Conservation (phyloP, 495 filamentous ascomycete genomes). For the Sabuloglossum arenarium region DNA sequence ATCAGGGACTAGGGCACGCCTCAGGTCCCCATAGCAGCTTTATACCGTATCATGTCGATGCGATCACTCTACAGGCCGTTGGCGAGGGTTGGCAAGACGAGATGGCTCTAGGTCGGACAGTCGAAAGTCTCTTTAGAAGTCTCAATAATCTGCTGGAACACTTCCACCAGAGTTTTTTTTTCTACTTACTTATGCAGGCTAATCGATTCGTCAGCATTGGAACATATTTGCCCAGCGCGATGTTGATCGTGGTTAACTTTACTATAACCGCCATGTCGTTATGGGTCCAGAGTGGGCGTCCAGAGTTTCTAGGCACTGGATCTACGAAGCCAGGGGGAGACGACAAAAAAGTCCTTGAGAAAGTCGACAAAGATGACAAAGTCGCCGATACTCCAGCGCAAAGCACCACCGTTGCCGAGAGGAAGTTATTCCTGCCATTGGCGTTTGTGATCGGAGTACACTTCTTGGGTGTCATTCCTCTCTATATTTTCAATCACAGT, state of each 20-base stretch:
- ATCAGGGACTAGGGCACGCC: constrained; percentile 75
- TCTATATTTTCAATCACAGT: constrained; percentile 71
- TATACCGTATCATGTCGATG: constrained; percentile 95
- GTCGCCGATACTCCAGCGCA: constrained; percentile 17
- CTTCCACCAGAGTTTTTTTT: constrained; percentile 97
- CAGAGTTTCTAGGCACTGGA: not conserved
- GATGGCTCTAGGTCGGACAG: constrained; percentile 74
- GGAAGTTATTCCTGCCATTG: constrained; percentile 60
- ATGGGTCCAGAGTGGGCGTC: constrained; percentile 67
- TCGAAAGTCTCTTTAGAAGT: constrained; percentile 77
- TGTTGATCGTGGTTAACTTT: constrained; percentile 86
- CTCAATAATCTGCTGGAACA: constrained; percentile 94
- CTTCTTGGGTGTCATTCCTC: constrained; percentile 58
- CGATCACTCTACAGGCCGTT: constrained; percentile 74
- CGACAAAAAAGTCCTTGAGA: constrained; percentile 11
- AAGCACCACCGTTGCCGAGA: constrained; percentile 26
- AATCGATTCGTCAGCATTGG: constrained; percentile 94
- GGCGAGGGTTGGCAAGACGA: constrained; percentile 93
- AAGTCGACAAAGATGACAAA: constrained; percentile 14
- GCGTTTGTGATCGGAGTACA: constrained; percentile 50
- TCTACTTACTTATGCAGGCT: constrained; percentile 80
- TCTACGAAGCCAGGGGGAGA: not conserved
- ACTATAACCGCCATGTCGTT: constrained; percentile 85
- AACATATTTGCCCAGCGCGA: constrained; percentile 89
- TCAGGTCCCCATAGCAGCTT: constrained; percentile 84